Percentiles rank a stretch among this genome's conserved stretches.
Conservation (phyloP, 164 flowering plant species). For the Paratinospora sagittata region DNA sequence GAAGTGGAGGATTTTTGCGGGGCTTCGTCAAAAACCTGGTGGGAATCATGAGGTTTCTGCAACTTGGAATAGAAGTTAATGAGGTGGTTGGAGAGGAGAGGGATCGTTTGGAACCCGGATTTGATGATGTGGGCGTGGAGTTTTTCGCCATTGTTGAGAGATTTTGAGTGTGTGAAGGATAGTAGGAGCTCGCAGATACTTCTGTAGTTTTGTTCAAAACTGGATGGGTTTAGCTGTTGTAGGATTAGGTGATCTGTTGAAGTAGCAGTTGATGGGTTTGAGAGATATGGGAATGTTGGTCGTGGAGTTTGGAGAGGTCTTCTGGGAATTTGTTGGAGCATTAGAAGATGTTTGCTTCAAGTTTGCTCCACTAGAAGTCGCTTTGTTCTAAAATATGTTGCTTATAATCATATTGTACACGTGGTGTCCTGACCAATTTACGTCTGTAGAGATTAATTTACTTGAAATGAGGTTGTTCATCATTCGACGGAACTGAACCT, state of each 20-base stretch:
- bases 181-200: conserved; percentile 47
- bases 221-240: conserved; percentile 5
- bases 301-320: no score
- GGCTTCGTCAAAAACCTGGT: conserved; percentile 50
- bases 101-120: conserved; percentile 39
- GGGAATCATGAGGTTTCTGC: conserved; percentile 50
- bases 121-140: conserved; percentile 75
- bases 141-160: no score
- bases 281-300: no score
- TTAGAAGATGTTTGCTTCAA: no score
- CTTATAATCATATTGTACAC: background rate
- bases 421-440: no score
- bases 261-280: background rate
- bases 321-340: no score
- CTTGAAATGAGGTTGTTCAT: background rate
- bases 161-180: no score
- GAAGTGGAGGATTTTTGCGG: conserved; percentile 42
- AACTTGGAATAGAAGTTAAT: conserved; percentile 84
- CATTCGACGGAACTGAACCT: conserved; percentile 40
- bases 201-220: conserved; percentile 36
- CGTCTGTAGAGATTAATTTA: no score
- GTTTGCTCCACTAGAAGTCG: no score
- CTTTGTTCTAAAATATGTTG: no score
- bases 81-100: conserved; percentile 61
- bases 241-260: background rate